A percentile compares a stretch with the other conserved stretches of the same genome.
These are phyloP conservation scores for Chlamydomonas sp. DNA, from an alignment of 139 green algal species.

Conservation along the genomic window DNA sequence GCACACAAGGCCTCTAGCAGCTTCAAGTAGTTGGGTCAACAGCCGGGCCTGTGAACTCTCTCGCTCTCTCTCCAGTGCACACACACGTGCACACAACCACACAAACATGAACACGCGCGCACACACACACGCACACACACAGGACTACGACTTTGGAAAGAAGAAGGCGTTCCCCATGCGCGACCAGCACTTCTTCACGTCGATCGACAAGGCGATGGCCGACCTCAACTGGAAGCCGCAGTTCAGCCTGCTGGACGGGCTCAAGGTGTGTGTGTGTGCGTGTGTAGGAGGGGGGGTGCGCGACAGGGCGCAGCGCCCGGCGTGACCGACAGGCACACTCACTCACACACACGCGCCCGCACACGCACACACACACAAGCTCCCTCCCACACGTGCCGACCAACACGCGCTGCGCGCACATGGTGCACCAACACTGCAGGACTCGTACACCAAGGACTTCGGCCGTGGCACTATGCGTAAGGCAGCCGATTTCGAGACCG, in stretches of 20 bases:
- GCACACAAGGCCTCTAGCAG: no score
- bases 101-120: no score
- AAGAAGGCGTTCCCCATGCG: conserved; percentile 91
- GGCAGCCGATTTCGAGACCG: conserved; percentile 77
- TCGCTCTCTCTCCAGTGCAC: no score
- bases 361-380: not conserved
- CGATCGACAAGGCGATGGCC: conserved; percentile 77
- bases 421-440: no score
- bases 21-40: no score
- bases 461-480: conserved; percentile 84
- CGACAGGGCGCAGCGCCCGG: no score
- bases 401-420: no score
- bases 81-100: no score
- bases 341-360: not conserved
- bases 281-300: no score
- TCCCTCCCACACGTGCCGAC: not conserved
- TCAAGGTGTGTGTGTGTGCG: no score
- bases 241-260: conserved; percentile 80
- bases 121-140: no score
- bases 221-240: conserved; percentile 86
- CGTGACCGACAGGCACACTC: not conserved
- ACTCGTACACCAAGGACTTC: conserved; percentile 93
- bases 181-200: conserved; percentile 96
- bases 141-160: conserved; percentile 91
- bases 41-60: no score